phyloP scores from a whole-genome alignment of 371 early-diverging fungal genomes.

The Parasitella parasitica region DNA sequence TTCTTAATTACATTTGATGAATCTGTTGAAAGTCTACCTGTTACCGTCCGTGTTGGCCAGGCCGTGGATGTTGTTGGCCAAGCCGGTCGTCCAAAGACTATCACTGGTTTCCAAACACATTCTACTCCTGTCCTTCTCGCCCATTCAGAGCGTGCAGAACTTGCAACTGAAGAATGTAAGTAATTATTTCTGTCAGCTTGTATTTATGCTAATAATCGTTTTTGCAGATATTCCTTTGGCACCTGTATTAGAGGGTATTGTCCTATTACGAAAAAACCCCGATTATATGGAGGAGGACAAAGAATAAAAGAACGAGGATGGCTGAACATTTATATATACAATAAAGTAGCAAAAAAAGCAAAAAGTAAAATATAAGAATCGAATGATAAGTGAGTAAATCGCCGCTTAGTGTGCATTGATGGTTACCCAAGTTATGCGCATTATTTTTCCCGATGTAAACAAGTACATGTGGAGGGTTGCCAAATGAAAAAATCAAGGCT shows the following conservation, averaged over 20 bases:
- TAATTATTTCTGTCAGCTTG: not conserved
- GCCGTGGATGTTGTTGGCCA: slow-evolving; percentile 99
- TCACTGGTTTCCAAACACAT: slow-evolving; percentile 99
- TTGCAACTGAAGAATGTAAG: slow-evolving; percentile 95
- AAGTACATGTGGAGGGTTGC: too few species aligned
- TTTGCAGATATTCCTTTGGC: slow-evolving; percentile 77
- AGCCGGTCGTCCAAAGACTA: slow-evolving; percentile 98
- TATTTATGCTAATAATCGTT: too few species aligned
- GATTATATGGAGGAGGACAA: slow-evolving; percentile 77
- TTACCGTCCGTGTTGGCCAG: slow-evolving; percentile 96
- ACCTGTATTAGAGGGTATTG: slow-evolving; percentile 92
- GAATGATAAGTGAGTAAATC: too few species aligned
- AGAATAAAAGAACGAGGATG: slow-evolving; percentile 67
- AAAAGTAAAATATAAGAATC: not conserved
- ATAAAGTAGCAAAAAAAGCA: slow-evolving; percentile 1
- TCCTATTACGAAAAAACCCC: slow-evolving; percentile 92
- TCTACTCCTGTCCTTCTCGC: slow-evolving; percentile 97
- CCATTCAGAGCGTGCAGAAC: slow-evolving; percentile 96
- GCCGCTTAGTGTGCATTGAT: too few species aligned
- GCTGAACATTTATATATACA: slow-evolving; percentile 26
- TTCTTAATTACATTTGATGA: slow-evolving; percentile 95
- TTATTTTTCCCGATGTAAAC: too few species aligned
- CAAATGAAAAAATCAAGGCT: too few species aligned
- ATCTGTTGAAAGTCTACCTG: slow-evolving; percentile 73
- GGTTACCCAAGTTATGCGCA: not conserved